These are phyloP conservation scores for Fusarium begoniae DNA, from an alignment of 2,329 filamentous ascomycete species.

Conservation along the genomic window DNA sequence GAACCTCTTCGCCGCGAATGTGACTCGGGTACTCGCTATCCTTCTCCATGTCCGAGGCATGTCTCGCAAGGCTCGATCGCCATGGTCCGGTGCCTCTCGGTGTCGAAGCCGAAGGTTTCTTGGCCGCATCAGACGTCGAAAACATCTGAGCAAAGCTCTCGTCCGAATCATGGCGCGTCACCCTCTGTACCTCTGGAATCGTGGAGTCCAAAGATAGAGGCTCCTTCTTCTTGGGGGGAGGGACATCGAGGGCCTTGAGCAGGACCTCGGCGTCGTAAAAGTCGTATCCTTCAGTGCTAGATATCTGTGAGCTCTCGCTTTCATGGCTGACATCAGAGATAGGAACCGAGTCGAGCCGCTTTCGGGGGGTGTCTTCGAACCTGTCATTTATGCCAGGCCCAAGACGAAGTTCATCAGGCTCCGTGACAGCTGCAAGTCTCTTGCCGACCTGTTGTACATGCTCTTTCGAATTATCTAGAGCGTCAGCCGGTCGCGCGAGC, in stretches of 20 bases:
- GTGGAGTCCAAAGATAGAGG: conserved; percentile 43
- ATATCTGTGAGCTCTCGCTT: conserved; percentile 57
- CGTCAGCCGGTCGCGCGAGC: conserved; percentile 60
- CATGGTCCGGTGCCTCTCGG: conserved; percentile 29
- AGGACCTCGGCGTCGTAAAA: conserved; percentile 70
- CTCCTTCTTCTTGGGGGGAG: conserved; percentile 53
- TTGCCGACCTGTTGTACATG: conserved; percentile 47
- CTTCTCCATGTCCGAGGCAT: conserved; percentile 41
- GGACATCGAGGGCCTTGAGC: conserved; percentile 63
- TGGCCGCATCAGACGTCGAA: conserved; percentile 62
- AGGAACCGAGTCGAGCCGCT: conserved; percentile 60
- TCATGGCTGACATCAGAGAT: conserved; percentile 62
- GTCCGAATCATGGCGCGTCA: conserved; percentile 62
- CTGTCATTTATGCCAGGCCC: conserved; percentile 57
- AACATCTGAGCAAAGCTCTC: conserved; percentile 69
- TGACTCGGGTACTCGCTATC: conserved; percentile 56
- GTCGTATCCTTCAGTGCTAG: conserved; percentile 70
- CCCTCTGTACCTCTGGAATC: conserved; percentile 40
- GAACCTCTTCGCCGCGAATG: conserved; percentile 54
- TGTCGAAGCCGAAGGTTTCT: conserved; percentile 21
- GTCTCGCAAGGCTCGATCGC: conserved; percentile 43
- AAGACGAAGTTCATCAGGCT: conserved; percentile 61
- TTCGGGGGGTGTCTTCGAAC: conserved; percentile 50
- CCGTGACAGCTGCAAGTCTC: conserved; percentile 58
- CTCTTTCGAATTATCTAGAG: conserved; percentile 43